Percentiles rank a stretch among this genome's conserved stretches.
Evolutionary conservation across 2,329 filamentous ascomycete genomes (phyloP).

Genomic region (Peltaster fructicola): DNA sequence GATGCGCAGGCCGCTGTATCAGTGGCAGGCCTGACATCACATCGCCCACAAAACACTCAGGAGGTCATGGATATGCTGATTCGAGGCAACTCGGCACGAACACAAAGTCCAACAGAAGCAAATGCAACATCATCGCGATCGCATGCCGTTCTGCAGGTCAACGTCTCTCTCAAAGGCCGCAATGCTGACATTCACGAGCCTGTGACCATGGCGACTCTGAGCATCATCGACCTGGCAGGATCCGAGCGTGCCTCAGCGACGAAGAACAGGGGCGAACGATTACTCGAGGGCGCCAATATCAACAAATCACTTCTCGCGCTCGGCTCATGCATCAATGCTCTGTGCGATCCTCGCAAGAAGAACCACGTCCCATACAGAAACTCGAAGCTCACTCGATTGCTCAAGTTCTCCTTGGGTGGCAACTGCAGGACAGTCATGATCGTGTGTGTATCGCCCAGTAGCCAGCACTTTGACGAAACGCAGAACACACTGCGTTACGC

Average conservation of each 20-base stretch:
- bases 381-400: conserved; percentile 83
- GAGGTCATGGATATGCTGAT: conserved; percentile 99
- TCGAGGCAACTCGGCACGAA: conserved; percentile 80
- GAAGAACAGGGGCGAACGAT: conserved; percentile 81
- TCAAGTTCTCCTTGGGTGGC: conserved; percentile 92
- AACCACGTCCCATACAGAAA: conserved; percentile 96
- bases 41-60: conserved; percentile 76
- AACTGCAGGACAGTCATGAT: conserved; percentile 99
- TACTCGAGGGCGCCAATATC: conserved; percentile 94
- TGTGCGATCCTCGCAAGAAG: conserved; percentile 79
- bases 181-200: conserved; percentile 87
- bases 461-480: conserved; percentile 92
- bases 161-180: conserved; percentile 81
- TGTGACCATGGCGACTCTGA: conserved; percentile 93
- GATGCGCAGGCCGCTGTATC: conserved; percentile 87
- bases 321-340: conserved; percentile 93
- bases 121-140: conserved; percentile 96
- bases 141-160: conserved; percentile 93
- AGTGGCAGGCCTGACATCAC: conserved; percentile 76
- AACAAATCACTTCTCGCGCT: conserved; percentile 93
- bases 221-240: conserved; percentile 92
- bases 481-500: conserved; percentile 96
- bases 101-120: conserved; percentile 89
- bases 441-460: conserved; percentile 91
- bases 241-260: conserved; percentile 93